These are phyloP conservation scores for Priceomyces fermenticarens DNA, from an alignment of 805 yeast genomes.

Conservation along the genomic window DNA sequence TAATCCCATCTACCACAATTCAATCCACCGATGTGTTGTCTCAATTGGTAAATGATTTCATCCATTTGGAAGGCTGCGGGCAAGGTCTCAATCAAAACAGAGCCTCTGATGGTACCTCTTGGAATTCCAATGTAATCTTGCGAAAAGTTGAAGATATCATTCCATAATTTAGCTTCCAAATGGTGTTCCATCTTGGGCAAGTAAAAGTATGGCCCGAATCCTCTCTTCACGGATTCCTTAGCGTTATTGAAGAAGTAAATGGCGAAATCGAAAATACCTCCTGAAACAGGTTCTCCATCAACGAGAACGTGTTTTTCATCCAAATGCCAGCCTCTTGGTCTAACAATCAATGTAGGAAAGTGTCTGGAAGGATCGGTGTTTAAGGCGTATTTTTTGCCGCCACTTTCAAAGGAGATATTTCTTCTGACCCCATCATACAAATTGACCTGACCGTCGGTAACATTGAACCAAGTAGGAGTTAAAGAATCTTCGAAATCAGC, in stretches of 20 bases:
- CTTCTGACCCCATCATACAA: constrained; percentile 73
- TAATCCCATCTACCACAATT: constrained; percentile 92
- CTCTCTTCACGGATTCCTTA: constrained; percentile 53
- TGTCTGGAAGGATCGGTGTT: constrained; percentile 50
- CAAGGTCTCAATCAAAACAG: constrained; percentile 77
- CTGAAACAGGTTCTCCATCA: constrained; percentile 75
- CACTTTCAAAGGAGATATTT: constrained; percentile 43
- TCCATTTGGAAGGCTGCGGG: constrained; percentile 89
- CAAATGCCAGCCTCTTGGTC: constrained; percentile 91
- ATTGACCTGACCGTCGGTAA: constrained; percentile 79
- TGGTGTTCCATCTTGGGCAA: constrained; percentile 87
- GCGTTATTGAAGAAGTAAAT: constrained; percentile 77
- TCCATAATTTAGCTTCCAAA: constrained; percentile 80
- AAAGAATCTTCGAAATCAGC: constrained; percentile 84
- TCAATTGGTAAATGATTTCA: constrained; percentile 72
- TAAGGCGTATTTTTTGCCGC: constrained; percentile 44
- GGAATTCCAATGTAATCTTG: constrained; percentile 68
- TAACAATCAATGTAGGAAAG: constrained; percentile 73
- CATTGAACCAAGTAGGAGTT: constrained; percentile 79
- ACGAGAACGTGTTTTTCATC: constrained; percentile 67
- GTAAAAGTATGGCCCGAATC: constrained; percentile 79
- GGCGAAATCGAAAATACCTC: constrained; percentile 78
- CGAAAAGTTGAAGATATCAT: constrained; percentile 71
- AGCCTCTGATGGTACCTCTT: constrained; percentile 78
- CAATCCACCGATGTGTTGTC: constrained; percentile 75